Evolutionary conservation across 768 basidiomycete species (phyloP).

Genomic region (Phallus indusiatus): DNA sequence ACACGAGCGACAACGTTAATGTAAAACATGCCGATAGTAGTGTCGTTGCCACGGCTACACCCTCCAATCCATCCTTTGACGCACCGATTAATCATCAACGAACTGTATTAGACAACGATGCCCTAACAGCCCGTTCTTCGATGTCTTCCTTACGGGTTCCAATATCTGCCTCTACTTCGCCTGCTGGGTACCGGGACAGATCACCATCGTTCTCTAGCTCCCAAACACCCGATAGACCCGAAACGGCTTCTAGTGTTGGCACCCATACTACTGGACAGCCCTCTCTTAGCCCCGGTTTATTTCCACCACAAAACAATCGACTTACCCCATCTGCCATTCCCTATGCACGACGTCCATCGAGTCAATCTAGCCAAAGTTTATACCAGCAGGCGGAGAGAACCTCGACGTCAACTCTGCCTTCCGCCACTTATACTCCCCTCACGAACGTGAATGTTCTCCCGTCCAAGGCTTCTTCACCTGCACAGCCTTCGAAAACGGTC

Average conservation of each 20-base stretch:
- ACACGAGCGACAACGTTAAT: constrained; percentile 1
- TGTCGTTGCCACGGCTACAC: not conserved
- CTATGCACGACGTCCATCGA: constrained; percentile 87
- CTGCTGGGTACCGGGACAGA: constrained; percentile 2
- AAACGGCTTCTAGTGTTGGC: constrained; percentile 68
- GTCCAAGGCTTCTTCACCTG: constrained; percentile 16
- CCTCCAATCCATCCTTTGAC: not conserved
- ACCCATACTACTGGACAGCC: constrained; percentile 49
- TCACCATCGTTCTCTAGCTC: constrained; percentile 25
- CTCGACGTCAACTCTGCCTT: constrained; percentile 37
- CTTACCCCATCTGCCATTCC: constrained; percentile 90
- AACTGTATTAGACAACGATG: not conserved
- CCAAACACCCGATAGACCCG: constrained; percentile 50
- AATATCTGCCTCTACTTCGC: constrained; percentile 3
- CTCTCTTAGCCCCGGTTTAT: constrained; percentile 50
- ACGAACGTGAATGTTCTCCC: not conserved
- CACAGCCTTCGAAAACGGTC: constrained; percentile 39
- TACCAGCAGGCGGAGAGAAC: constrained; percentile 13
- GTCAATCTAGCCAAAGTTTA: constrained; percentile 66
- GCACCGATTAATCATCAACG: not conserved
- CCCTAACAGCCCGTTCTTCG: constrained; percentile 3
- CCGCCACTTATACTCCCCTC: constrained; percentile 29
- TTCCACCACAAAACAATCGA: constrained; percentile 25
- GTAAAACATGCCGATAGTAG: not conserved
- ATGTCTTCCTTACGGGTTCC: constrained; percentile 8